Conservation (phyloP, 306 rosid species). For the Acacia acuminata region DNA sequence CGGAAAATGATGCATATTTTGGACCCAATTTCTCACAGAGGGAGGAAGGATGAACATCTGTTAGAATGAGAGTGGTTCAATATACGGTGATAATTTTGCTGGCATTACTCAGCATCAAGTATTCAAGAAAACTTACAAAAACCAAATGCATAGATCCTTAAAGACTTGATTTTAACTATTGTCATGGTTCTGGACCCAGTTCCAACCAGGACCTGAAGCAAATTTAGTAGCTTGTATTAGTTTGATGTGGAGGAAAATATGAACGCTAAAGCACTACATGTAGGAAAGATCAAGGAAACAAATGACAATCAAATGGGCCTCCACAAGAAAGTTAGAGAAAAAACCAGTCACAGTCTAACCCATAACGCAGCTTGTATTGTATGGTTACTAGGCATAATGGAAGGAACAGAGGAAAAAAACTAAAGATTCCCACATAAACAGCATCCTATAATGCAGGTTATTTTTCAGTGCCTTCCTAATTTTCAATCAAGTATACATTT, state of each 20-base stretch:
- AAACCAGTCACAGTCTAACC: not conserved
- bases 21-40: conserved; percentile 86
- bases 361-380: not conserved
- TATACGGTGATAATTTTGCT: conserved; percentile 21
- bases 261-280: conserved; percentile 12
- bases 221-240: conserved; percentile 9
- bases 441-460: conserved; percentile 3
- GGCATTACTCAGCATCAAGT: conserved; percentile 16
- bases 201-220: conserved; percentile 88
- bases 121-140: conserved; percentile 74
- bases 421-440: not conserved
- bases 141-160: conserved; percentile 93
- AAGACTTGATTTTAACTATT: conserved; percentile 76
- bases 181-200: conserved; percentile 87
- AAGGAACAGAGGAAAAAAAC: conserved; percentile 10
- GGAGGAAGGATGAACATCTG: conserved; percentile 84
- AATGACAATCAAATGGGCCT: not conserved
- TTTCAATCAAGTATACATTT: conserved; percentile 1
- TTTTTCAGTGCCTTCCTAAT: conserved; percentile 8
- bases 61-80: conserved; percentile 23
- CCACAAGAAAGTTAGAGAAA: not conserved
- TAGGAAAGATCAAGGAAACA: conserved; percentile 9
- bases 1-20: conserved; percentile 77
- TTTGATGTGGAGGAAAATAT: conserved; percentile 4
- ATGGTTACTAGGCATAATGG: not conserved